A percentile compares a stretch with the other conserved stretches of the same genome.
These are phyloP conservation scores for Nemania serpens DNA, from an alignment of 2,329 filamentous ascomycete genomes.

Conservation along the genomic window DNA sequence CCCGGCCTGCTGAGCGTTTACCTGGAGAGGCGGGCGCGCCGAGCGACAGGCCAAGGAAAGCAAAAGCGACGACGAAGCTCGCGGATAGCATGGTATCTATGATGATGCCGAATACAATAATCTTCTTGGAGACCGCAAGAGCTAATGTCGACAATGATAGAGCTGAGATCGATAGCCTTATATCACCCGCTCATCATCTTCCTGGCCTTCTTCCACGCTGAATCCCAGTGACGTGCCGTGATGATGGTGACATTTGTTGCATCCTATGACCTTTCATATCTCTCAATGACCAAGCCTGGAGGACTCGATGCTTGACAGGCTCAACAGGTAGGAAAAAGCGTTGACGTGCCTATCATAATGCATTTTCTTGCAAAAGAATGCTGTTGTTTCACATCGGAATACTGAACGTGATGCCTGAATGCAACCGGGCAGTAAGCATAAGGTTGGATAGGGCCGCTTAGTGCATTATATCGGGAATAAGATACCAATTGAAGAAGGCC, in stretches of 20 bases:
- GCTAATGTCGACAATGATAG: background rate
- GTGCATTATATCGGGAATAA: slow-evolving; percentile 9
- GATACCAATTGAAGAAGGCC: slow-evolving; percentile 24
- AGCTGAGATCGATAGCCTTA: slow-evolving; percentile 6
- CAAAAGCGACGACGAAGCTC: background rate
- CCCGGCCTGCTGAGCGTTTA: slow-evolving; percentile 29
- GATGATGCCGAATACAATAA: background rate
- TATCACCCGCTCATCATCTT: slow-evolving; percentile 8
- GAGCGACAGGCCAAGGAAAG: background rate
- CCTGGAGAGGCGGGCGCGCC: slow-evolving; percentile 17
- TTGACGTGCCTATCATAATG: background rate
- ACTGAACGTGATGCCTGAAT: slow-evolving; percentile 22
- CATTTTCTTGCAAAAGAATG: background rate
- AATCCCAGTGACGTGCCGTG: background rate
- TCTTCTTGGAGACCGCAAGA: background rate
- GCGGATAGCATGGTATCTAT: slow-evolving; percentile 10
- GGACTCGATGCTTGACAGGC: background rate
- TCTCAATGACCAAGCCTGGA: slow-evolving; percentile 13
- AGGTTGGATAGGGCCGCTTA: slow-evolving; percentile 17
- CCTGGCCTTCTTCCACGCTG: background rate
- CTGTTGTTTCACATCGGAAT: background rate
- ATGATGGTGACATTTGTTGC: slow-evolving; percentile 11
- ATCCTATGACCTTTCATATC: slow-evolving; percentile 15
- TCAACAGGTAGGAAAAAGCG: slow-evolving; percentile 1
- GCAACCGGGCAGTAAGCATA: slow-evolving; percentile 11